Base-by-base conservation (phyloP, 371 early-diverging fungal genomes). In the Conidiobolus coronatus region DNA sequence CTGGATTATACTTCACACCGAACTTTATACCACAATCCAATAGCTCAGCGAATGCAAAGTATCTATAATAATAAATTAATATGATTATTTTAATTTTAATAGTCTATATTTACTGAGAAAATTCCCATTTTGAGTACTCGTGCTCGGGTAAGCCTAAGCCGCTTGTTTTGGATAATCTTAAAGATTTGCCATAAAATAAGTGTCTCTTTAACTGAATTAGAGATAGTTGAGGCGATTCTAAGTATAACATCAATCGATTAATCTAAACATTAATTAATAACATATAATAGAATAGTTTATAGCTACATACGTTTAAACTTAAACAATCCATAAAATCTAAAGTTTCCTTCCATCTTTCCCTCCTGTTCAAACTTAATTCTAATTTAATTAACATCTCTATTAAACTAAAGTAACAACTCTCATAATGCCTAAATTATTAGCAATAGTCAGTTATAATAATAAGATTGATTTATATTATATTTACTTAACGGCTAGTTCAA, bases 71-170 rank as follows among this genome's bases (percentile, higher is more conserved):
- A 11, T 8, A 15, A 41, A 40, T 39, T 9, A 47, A 12, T 40
- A 29, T 15, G 17, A 15, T 37, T 33, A 37, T 11, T 19, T 13
- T 13, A 37, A 9, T 37, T 18, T 11, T 35, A 18, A 36, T 14
- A 14, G 34, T 33, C 14, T 37, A 44, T 19, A 54, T 58, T 54
- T 68, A 81, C 66, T 83, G 84, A 42, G 73, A 77, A 2, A 73
- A 70, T 14, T 75, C 59, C 82, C 84, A 84, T n/a, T 75, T 65
- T 84, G 84, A 85, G 53, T 80, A 84, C 50, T 79, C 79, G 53
- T 73, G 75, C 0, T 84, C 76, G 36, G 67, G 64, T 19, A 68
- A 70, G 1, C 73, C 71, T 55, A 71, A 71, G 15, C 64, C 61
- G 68, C 67, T 67, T 17, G 53, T 57, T 37, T 60, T 61, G 6